A percentile compares a stretch with the other conserved stretches of the same genome.
Evolutionary conservation across 2,329 filamentous ascomycete species (phyloP).

Genomic region (Sphaerulina vaccinii): DNA sequence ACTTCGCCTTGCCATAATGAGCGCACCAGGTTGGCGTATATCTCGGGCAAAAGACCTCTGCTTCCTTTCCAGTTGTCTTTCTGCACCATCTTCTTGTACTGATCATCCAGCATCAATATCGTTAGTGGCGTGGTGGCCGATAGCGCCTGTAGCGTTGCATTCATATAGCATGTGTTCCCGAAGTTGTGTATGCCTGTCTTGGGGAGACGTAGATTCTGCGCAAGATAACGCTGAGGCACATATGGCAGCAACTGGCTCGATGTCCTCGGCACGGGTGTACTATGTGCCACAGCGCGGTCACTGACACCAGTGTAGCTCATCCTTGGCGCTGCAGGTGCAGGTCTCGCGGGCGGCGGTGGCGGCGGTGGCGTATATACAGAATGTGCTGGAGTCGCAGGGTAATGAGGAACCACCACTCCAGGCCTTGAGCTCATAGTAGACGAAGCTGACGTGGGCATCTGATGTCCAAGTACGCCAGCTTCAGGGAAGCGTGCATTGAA

Average conservation of each 20-base stretch:
- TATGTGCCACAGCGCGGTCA: slow-evolving; percentile 50
- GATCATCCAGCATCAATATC: slow-evolving; percentile 65
- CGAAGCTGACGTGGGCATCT: not conserved
- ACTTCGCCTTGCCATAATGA: slow-evolving; percentile 63
- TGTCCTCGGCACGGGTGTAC: slow-evolving; percentile 36
- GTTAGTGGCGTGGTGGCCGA: slow-evolving; percentile 66
- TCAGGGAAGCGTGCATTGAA: slow-evolving; percentile 81
- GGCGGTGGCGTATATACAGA: slow-evolving; percentile 38
- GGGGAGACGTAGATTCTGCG: slow-evolving; percentile 51
- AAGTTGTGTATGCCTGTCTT: slow-evolving; percentile 77
- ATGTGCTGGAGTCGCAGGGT: slow-evolving; percentile 36
- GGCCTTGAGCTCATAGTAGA: slow-evolving; percentile 38
- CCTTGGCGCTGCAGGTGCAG: slow-evolving; percentile 55
- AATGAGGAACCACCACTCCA: slow-evolving; percentile 28
- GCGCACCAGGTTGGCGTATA: slow-evolving; percentile 61
- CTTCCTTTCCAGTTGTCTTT: slow-evolving; percentile 64
- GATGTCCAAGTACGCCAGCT: slow-evolving; percentile 44
- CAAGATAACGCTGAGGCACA: slow-evolving; percentile 46
- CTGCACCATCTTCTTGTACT: slow-evolving; percentile 59
- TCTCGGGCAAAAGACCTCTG: slow-evolving; percentile 61
- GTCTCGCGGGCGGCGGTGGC: slow-evolving; percentile 55
- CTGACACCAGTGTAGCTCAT: slow-evolving; percentile 79
- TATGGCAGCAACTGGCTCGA: slow-evolving; percentile 44
- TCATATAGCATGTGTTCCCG: slow-evolving; percentile 85
- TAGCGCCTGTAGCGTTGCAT: slow-evolving; percentile 81